phyloP scores from a whole-genome alignment of 2,329 filamentous ascomycete genomes.

The Colletotrichum coccodes region DNA sequence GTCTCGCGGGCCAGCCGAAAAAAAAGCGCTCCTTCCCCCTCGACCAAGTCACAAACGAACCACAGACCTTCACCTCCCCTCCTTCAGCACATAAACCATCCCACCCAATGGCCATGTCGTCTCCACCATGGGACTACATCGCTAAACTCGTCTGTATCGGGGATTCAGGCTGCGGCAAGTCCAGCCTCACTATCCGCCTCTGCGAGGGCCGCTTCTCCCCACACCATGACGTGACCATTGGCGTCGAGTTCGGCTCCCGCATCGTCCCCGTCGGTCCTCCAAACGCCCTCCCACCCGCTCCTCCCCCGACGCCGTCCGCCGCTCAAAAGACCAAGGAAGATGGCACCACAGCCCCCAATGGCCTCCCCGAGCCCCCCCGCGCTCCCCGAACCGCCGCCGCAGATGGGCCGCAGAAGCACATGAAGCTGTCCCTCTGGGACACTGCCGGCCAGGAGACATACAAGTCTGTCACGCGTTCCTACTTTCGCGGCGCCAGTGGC shows the following conservation, averaged over 20 bases:
- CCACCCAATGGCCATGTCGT: slow-evolving; percentile 58
- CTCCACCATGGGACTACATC: slow-evolving; percentile 94
- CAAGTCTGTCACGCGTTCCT: slow-evolving; percentile 93
- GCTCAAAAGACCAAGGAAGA: slow-evolving; percentile 17
- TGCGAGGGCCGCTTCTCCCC: slow-evolving; percentile 96
- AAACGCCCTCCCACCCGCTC: slow-evolving; percentile 61
- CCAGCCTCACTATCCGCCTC: slow-evolving; percentile 90
- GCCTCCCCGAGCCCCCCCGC: slow-evolving; percentile 65
- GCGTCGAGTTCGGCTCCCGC: slow-evolving; percentile 93
- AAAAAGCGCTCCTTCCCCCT: neutral
- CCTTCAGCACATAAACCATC: slow-evolving; percentile 17
- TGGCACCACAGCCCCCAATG: slow-evolving; percentile 41
- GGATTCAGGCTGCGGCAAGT: slow-evolving; percentile 96
- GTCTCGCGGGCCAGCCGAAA: neutral
- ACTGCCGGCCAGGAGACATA: slow-evolving; percentile 98
- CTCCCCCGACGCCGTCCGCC: slow-evolving; percentile 32
- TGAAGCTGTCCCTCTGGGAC: slow-evolving; percentile 96
- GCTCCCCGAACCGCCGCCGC: slow-evolving; percentile 43
- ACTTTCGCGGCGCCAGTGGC: slow-evolving; percentile 82
- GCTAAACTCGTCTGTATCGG: slow-evolving; percentile 98
- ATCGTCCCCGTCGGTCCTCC: slow-evolving; percentile 92
- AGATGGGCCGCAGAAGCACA: slow-evolving; percentile 70
- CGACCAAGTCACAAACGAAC: neutral
- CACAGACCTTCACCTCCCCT: slow-evolving; percentile 18
- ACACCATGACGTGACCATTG: slow-evolving; percentile 96